Percentiles rank a stretch among this genome's conserved stretches.
phyloP scores from a whole-genome alignment of 495 filamentous ascomycete genomes.

The Penicillium pancosmium region DNA sequence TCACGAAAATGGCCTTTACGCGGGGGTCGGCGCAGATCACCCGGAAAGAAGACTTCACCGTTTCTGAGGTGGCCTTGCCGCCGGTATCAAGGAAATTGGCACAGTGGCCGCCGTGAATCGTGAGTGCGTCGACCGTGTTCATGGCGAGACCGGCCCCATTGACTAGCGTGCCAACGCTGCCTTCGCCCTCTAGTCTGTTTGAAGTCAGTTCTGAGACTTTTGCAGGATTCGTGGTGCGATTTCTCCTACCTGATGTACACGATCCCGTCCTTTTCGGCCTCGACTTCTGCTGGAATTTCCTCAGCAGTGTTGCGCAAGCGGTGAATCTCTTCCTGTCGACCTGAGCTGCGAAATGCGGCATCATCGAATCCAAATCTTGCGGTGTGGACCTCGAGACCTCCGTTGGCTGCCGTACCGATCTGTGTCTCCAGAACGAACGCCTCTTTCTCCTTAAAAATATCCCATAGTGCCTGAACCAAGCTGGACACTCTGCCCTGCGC shows the following conservation, averaged over 20 bases:
- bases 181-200: slow-evolving; percentile 46
- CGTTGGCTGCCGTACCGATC: slow-evolving; percentile 41
- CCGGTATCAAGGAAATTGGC: slow-evolving; percentile 91
- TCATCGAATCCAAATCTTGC: slow-evolving; percentile 75
- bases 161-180: slow-evolving; percentile 74
- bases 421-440: slow-evolving; percentile 62
- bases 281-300: slow-evolving; percentile 61
- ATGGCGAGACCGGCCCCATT: slow-evolving; percentile 92
- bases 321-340: slow-evolving; percentile 68
- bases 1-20: slow-evolving; percentile 79
- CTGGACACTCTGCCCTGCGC: slow-evolving; percentile 45
- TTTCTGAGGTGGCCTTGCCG: slow-evolving; percentile 85
- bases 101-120: slow-evolving; percentile 61
- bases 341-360: slow-evolving; percentile 67
- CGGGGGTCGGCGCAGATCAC: slow-evolving; percentile 70
- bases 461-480: slow-evolving; percentile 56
- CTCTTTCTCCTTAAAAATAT: slow-evolving; percentile 69
- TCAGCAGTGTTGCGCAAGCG: slow-evolving; percentile 50
- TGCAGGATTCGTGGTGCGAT: background rate
- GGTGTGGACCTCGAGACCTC: slow-evolving; percentile 49
- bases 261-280: slow-evolving; percentile 72
- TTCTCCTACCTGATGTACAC: slow-evolving; percentile 62
- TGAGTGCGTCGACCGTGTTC: slow-evolving; percentile 85
- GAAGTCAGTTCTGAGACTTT: slow-evolving; percentile 12
- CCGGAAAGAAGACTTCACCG: slow-evolving; percentile 75